Conservation (phyloP, 176 grass and related monocot species). For the Tuctoria greenei region DNA sequence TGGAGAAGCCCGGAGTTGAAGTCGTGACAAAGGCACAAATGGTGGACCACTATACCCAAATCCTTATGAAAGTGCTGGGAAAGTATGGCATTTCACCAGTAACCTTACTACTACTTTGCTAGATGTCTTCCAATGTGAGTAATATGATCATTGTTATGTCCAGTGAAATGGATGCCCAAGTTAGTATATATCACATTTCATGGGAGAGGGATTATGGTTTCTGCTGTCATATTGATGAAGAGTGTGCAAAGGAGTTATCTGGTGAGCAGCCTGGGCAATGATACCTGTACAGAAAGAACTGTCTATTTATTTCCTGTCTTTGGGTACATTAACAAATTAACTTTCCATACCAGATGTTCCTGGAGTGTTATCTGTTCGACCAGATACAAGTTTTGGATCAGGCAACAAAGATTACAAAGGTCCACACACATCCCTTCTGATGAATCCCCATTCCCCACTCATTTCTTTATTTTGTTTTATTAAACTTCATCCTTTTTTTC, state of each 20-base stretch:
- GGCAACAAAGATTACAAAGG: conserved; percentile 68
- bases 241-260: conserved; percentile 62
- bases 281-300: not conserved
- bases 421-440: conserved; percentile 30
- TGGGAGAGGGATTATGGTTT: conserved; percentile 87
- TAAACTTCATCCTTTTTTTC: not conserved
- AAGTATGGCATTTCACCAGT: conserved; percentile 58
- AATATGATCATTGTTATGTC: conserved; percentile 11
- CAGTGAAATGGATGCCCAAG: conserved; percentile 92
- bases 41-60: conserved; percentile 78
- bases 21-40: conserved; percentile 86
- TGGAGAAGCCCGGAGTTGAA: conserved; percentile 77
- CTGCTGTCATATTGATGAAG: conserved; percentile 78
- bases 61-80: conserved; percentile 69
- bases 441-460: conserved; percentile 1
- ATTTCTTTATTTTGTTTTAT: not conserved
- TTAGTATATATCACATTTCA: conserved; percentile 80
- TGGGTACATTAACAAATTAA: not conserved
- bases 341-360: conserved; percentile 55
- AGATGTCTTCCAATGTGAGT: not conserved
- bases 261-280: conserved; percentile 40
- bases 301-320: not conserved
- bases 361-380: conserved; percentile 72
- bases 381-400: conserved; percentile 61
- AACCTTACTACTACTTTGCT: conserved; percentile 7